These are phyloP conservation scores for Phaffia rhodozyma DNA, from an alignment of 1,284 basidiomycete species.

Conservation along the genomic window DNA sequence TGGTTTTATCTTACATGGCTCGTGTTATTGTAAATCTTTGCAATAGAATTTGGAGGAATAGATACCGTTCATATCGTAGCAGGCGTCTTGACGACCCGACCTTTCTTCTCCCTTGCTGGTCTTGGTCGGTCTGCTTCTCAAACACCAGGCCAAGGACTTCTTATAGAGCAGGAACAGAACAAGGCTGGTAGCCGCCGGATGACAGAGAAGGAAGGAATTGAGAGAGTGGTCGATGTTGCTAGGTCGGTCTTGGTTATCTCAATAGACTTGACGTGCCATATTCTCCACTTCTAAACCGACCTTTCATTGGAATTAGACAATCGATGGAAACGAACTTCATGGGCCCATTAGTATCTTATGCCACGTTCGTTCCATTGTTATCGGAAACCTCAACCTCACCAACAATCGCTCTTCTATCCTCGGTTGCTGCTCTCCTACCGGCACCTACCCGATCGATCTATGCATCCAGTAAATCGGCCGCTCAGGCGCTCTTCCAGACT, in stretches of 20 bases:
- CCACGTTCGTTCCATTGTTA: constrained; percentile 50
- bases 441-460: constrained; percentile 79
- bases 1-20: background rate
- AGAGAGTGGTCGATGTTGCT: constrained; percentile 34
- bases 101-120: constrained; percentile 61
- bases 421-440: constrained; percentile 64
- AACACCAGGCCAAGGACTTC: background rate
- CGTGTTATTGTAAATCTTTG: background rate
- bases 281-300: background rate
- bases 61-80: constrained; percentile 77
- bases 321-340: constrained; percentile 38
- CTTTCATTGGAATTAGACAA: background rate
- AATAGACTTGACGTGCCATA: background rate
- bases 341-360: constrained; percentile 39
- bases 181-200: background rate
- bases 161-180: constrained; percentile 3
- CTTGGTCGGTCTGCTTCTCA: background rate
- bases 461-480: constrained; percentile 64
- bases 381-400: constrained; percentile 55
- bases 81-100: constrained; percentile 54
- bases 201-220: constrained; percentile 30
- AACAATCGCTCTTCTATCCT: constrained; percentile 66
- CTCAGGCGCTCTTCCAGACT: constrained; percentile 60
- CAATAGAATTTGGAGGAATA: constrained; percentile 59
- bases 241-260: constrained; percentile 18